Conservation (phyloP, 768 basidiomycete genomes). For the Suillus placidus region DNA sequence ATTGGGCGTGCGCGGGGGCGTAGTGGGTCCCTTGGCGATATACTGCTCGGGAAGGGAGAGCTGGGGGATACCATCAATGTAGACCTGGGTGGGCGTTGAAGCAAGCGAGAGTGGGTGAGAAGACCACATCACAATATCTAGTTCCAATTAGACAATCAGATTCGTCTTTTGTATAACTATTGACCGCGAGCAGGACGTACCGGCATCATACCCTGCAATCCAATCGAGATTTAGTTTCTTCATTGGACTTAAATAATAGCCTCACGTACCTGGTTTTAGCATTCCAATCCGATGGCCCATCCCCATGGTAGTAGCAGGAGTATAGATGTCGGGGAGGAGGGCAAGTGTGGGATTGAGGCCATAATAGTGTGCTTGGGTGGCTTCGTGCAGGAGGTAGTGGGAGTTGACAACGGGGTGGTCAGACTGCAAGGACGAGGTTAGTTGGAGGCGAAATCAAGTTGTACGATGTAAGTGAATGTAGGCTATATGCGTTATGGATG, state of each 20-base stretch:
- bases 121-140: conserved; percentile 75
- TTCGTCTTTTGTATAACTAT: neutral
- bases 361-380: conserved; percentile 70
- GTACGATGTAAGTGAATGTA: neutral
- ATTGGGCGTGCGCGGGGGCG: conserved; percentile 60
- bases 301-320: conserved; percentile 65
- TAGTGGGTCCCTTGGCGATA: conserved; percentile 36
- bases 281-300: conserved; percentile 73
- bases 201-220: conserved; percentile 48
- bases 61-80: conserved; percentile 86
- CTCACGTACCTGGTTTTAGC: conserved; percentile 46
- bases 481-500: neutral
- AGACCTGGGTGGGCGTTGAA: conserved; percentile 74
- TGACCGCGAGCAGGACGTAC: conserved; percentile 20
- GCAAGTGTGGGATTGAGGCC: conserved; percentile 61
- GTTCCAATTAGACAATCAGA: neutral
- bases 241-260: neutral
- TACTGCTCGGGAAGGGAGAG: conserved; percentile 47
- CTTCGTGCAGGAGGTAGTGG: conserved; percentile 71
- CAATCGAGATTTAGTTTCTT: neutral
- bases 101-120: conserved; percentile 75
- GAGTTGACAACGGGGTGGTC: conserved; percentile 63
- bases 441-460: neutral
- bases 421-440: conserved; percentile 38
- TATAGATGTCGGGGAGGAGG: conserved; percentile 65